phyloP scores from a whole-genome alignment of 2,329 filamentous ascomycete species.

The Diaporthe sp. region DNA sequence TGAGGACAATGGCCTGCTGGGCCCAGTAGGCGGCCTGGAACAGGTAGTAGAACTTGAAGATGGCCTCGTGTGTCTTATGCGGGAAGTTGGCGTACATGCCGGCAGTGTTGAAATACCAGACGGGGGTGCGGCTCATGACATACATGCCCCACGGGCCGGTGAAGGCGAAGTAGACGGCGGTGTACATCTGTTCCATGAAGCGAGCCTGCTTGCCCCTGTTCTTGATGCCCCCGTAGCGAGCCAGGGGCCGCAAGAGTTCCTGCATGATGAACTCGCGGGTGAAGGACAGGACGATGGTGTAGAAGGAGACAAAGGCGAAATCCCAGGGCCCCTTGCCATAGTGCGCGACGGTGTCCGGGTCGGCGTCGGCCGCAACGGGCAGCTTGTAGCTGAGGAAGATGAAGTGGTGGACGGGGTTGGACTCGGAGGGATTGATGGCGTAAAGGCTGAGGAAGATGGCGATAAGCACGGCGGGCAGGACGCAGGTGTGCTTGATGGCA shows the following conservation, averaged over 20 bases:
- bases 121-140: slow-evolving; percentile 90
- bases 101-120: slow-evolving; percentile 95
- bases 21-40: slow-evolving; percentile 96
- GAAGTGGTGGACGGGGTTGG: slow-evolving; percentile 84
- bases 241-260: slow-evolving; percentile 83
- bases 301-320: slow-evolving; percentile 89
- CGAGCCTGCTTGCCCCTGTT: slow-evolving; percentile 84
- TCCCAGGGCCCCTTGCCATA: slow-evolving; percentile 94
- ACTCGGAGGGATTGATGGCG: slow-evolving; percentile 79
- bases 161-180: slow-evolving; percentile 88
- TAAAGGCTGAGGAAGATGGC: slow-evolving; percentile 76
- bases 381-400: slow-evolving; percentile 93
- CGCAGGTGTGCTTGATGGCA: slow-evolving; percentile 71
- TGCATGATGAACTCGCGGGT: slow-evolving; percentile 98
- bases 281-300: slow-evolving; percentile 90
- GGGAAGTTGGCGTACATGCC: slow-evolving; percentile 94
- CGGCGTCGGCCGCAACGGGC: slow-evolving; percentile 60
- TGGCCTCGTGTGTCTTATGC: slow-evolving; percentile 82
- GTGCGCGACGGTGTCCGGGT: slow-evolving; percentile 66
- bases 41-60: slow-evolving; percentile 96
- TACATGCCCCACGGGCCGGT: slow-evolving; percentile 88
- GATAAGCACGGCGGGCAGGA: slow-evolving; percentile 78
- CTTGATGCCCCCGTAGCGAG: slow-evolving; percentile 77
- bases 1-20: slow-evolving; percentile 90
- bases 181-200: slow-evolving; percentile 98